These are phyloP conservation scores for Mortierella claussenii DNA, from an alignment of 192 early-diverging fungal genomes.

Conservation along the genomic window DNA sequence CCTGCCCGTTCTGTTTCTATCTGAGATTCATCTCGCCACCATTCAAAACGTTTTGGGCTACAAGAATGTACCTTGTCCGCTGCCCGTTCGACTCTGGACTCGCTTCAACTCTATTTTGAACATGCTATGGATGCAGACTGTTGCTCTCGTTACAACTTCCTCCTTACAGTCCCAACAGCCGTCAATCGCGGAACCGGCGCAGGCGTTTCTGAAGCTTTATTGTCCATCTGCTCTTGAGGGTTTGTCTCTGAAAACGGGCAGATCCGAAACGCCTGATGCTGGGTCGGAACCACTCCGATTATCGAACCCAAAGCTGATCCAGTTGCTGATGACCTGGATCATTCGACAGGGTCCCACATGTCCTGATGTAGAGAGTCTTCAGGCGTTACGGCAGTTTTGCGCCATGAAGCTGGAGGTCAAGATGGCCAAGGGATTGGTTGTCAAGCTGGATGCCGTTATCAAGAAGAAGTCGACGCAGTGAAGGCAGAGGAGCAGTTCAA, in stretches of 20 bases:
- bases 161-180: background rate
- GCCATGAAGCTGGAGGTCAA: constrained; percentile 17
- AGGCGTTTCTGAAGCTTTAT: constrained; percentile 4
- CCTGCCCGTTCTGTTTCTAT: constrained; percentile 20
- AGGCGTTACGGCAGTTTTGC: constrained; percentile 31
- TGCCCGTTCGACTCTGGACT: constrained; percentile 37
- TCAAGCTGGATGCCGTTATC: constrained; percentile 31
- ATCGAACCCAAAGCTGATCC: constrained; percentile 15
- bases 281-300: constrained; percentile 6
- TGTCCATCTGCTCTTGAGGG: constrained; percentile 2
- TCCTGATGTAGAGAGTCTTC: constrained; percentile 19
- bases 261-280: background rate
- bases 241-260: background rate
- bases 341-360: constrained; percentile 31
- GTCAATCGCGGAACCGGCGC: background rate
- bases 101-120: constrained; percentile 10
- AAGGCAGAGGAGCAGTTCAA: too few species aligned
- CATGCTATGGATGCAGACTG: constrained; percentile 16
- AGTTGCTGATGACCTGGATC: constrained; percentile 36
- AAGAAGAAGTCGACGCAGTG: too few species aligned
- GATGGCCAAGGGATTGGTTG: constrained; percentile 24
- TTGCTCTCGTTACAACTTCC: background rate
- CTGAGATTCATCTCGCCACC: constrained; percentile 16
- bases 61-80: constrained; percentile 23
- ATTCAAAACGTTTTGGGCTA: constrained; percentile 18